Percentiles rank a stretch among this genome's conserved stretches.
These are phyloP conservation scores for Starmera stellimalicola DNA, from an alignment of 1,139 yeast genomes.

Conservation along the genomic window DNA sequence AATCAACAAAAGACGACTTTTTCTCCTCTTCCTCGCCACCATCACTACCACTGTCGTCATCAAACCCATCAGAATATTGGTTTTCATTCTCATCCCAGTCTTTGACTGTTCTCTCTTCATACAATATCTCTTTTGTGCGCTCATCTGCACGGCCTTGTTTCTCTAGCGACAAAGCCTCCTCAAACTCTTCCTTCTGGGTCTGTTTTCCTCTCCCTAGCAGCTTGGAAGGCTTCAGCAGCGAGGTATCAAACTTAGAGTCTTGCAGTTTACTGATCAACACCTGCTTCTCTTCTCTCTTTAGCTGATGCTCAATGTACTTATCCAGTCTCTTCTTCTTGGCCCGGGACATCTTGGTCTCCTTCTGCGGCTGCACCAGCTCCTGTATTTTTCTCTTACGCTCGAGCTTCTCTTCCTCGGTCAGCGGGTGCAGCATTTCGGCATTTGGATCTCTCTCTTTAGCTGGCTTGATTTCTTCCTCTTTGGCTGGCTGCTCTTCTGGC, in stretches of 20 bases:
- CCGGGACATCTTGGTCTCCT: slow-evolving; percentile 58
- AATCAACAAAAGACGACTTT: slow-evolving; percentile 56
- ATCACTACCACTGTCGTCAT: slow-evolving; percentile 15
- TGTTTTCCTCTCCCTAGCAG: slow-evolving; percentile 69
- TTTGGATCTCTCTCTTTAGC: slow-evolving; percentile 36
- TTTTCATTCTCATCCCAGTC: slow-evolving; percentile 47
- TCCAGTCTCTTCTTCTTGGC: slow-evolving; percentile 72
- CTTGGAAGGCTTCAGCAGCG: slow-evolving; percentile 60
- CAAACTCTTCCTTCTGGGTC: slow-evolving; percentile 60
- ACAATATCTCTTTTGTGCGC: slow-evolving; percentile 49
- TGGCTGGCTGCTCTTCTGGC: slow-evolving; percentile 25
- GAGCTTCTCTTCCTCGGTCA: slow-evolving; percentile 44
- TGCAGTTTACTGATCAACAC: slow-evolving; percentile 64
- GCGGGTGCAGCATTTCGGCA: slow-evolving; percentile 46
- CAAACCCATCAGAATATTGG: slow-evolving; percentile 16
- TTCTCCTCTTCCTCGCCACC: slow-evolving; percentile 20
- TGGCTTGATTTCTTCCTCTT: slow-evolving; percentile 18
- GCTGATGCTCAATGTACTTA: slow-evolving; percentile 77
- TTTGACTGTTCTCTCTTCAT: slow-evolving; percentile 58
- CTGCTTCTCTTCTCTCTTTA: slow-evolving; percentile 84
- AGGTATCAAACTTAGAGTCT: slow-evolving; percentile 64
- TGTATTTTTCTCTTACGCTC: slow-evolving; percentile 59
- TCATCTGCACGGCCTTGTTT: slow-evolving; percentile 66
- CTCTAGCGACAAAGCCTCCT: slow-evolving; percentile 70
- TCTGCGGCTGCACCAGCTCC: slow-evolving; percentile 47